phyloP scores from a whole-genome alignment of 202 grass and related monocot genomes.

The Elaeis oleifera region DNA sequence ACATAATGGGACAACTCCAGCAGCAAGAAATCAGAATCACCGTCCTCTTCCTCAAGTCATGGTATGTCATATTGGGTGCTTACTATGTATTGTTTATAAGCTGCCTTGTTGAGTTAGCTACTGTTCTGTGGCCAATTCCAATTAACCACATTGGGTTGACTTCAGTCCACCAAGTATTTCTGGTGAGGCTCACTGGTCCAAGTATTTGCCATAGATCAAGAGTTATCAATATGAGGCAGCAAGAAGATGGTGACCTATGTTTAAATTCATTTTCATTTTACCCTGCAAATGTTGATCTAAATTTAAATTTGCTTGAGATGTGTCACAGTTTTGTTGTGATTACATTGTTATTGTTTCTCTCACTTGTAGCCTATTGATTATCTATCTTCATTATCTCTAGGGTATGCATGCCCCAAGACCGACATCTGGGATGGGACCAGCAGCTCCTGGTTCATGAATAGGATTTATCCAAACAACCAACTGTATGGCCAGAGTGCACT shows the following conservation, averaged over 20 bases:
- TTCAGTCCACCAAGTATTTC: not conserved
- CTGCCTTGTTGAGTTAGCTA: too few species aligned
- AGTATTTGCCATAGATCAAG: too few species aligned
- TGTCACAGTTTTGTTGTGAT: too few species aligned
- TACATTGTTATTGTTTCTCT: too few species aligned
- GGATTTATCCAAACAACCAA: conserved; percentile 43
- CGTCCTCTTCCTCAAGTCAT: conserved; percentile 8
- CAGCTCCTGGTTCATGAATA: conserved; percentile 34
- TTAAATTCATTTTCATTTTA: too few species aligned
- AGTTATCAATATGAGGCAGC: too few species aligned
- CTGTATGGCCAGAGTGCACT: conserved; percentile 33
- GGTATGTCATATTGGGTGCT: not conserved
- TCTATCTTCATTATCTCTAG: conserved; percentile 28
- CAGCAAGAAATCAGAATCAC: conserved; percentile 17
- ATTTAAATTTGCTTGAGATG: too few species aligned
- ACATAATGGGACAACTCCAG: not conserved
- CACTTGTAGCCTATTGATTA: not conserved
- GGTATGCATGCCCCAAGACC: conserved; percentile 34
- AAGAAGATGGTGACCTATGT: too few species aligned
- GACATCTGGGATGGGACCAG: conserved; percentile 22
- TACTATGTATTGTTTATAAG: not conserved
- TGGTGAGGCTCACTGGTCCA: too few species aligned
- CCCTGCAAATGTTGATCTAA: too few species aligned
- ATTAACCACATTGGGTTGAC: not conserved
- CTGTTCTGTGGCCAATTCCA: too few species aligned